A percentile compares a stretch with the other conserved stretches of the same genome.
phyloP scores from a whole-genome alignment of 345 rosid genomes.

The Camelina neglecta region DNA sequence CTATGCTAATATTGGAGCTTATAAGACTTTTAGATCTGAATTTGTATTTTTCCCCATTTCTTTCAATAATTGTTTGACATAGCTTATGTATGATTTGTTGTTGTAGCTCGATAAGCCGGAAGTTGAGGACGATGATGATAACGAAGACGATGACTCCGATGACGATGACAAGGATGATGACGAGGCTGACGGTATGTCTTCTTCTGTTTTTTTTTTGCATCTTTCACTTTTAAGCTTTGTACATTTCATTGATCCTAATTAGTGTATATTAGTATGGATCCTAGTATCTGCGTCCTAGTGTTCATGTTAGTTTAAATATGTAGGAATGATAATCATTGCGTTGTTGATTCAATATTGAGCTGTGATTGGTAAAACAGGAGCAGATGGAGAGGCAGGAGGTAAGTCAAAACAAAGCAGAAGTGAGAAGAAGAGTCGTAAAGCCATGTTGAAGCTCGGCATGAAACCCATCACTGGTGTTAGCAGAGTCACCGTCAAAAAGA shows the following conservation, averaged over 20 bases:
- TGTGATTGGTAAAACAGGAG: conserved; percentile 35
- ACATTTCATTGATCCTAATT: not conserved
- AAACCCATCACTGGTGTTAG: conserved; percentile 85
- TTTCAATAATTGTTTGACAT: conserved; percentile 2
- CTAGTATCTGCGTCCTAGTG: too few relatives aligned
- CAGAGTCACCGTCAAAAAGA: conserved; percentile 86
- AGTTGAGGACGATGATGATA: conserved; percentile 70
- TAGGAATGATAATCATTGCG: not conserved
- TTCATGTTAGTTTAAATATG: not conserved
- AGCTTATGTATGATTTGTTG: not conserved
- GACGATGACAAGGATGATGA: conserved; percentile 64
- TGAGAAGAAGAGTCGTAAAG: conserved; percentile 93
- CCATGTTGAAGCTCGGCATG: conserved; percentile 94
- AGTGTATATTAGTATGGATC: not conserved
- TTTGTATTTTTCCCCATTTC: not conserved
- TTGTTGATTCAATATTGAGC: not conserved
- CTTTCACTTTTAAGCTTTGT: not conserved
- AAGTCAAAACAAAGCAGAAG: conserved; percentile 89
- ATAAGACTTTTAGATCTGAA: conserved; percentile 29
- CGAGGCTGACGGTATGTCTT: conserved; percentile 58
- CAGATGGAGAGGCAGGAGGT: conserved; percentile 69
- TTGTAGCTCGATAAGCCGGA: conserved; percentile 72
- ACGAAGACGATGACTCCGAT: conserved; percentile 67
- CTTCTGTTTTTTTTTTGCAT: not conserved
- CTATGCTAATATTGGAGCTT: not conserved